A percentile compares a stretch with the other conserved stretches of the same genome.
Conservation (phyloP, 768 basidiomycete species). For the Boletus rex-veris region DNA sequence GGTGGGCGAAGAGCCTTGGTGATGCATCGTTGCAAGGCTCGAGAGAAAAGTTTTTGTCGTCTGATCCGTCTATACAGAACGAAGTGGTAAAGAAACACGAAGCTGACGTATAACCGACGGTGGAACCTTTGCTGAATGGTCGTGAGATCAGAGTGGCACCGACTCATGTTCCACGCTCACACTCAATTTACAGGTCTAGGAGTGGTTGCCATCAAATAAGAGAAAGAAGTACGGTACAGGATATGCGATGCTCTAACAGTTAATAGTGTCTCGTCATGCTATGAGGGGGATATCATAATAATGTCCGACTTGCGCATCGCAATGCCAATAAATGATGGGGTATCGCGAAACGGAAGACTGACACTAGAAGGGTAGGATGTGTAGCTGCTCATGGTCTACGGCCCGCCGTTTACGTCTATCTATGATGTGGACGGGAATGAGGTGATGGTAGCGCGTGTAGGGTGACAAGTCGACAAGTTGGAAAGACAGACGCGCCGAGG, state of each 20-base stretch:
- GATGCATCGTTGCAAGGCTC: conserved; percentile 41
- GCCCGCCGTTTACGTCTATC: conserved; percentile 45
- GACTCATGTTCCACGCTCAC: not conserved
- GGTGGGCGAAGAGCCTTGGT: conserved; percentile 50
- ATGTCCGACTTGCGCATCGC: conserved; percentile 49
- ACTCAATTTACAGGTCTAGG: conserved; percentile 10
- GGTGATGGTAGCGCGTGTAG: conserved; percentile 25
- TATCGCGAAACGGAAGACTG: conserved; percentile 53
- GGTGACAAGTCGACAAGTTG: conserved; percentile 6
- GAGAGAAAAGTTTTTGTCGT: conserved; percentile 12
- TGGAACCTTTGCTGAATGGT: not conserved
- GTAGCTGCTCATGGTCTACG: conserved; percentile 45
- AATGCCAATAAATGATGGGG: conserved; percentile 42
- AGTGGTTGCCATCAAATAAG: conserved; percentile 22
- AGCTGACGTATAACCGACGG: conserved; percentile 29
- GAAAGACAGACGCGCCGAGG: conserved; percentile 29
- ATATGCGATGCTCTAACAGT: conserved; percentile 66
- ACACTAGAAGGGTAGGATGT: conserved; percentile 36
- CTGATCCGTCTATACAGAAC: conserved; percentile 13
- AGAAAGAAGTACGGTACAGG: conserved; percentile 39
- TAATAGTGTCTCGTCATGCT: conserved; percentile 60
- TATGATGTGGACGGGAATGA: conserved; percentile 32
- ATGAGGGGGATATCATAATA: conserved; percentile 35
- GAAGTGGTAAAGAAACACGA: conserved; percentile 21
- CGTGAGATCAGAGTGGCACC: conserved; percentile 13